Base-by-base conservation (phyloP, 106 monocot species). In the Allium cepa region DNA sequence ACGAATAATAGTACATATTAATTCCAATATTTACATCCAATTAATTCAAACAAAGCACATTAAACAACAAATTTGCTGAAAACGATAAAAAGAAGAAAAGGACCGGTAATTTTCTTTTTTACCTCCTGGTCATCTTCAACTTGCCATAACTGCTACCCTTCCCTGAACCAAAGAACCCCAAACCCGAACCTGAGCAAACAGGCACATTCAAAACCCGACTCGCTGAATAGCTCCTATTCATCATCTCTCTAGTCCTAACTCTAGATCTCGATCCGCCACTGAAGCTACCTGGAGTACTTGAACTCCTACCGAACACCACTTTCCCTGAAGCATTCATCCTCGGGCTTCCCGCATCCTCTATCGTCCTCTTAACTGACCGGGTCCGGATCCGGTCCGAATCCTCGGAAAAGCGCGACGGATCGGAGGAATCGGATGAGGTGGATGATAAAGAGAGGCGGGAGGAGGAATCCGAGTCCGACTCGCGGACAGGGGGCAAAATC, bases 281-380 rank as follows among this genome's bases (percentile, higher is more conserved):
- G 67, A 83, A 84, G 73, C 79, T 81, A 18, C 89, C 67, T 0
- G 89, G 89, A 64, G 84, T 86, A 70, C 94, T 94, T 36, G 90
- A 83, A 79, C 90, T 90, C 56, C 87, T 51, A 57, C 79, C 90
- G 77, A 94, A 94, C 28, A 90, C 84, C 12, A 94, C 71, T 71
- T 81, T 83, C 7, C 94, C 94, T 8, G 87, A 90, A 1, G 87
- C 71, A 63, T 90, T 87, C 94, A 94, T 94, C 68, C 94, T 74
- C 47, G 94, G 94, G 48, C 84, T 84, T 22, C 90, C 94, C 8
- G 87, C 79, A 2, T 83, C 83, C 14, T 53, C 84, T 8, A 72
- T 22, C n/a, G 79, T 10, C 64, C 80, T 66, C 26, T 72, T 59
- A 50, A 66, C 70, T 9, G 56, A 26, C 7, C 22, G 69, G 36